phyloP scores from a whole-genome alignment of 768 basidiomycete species.

The Trametes cubensis region DNA sequence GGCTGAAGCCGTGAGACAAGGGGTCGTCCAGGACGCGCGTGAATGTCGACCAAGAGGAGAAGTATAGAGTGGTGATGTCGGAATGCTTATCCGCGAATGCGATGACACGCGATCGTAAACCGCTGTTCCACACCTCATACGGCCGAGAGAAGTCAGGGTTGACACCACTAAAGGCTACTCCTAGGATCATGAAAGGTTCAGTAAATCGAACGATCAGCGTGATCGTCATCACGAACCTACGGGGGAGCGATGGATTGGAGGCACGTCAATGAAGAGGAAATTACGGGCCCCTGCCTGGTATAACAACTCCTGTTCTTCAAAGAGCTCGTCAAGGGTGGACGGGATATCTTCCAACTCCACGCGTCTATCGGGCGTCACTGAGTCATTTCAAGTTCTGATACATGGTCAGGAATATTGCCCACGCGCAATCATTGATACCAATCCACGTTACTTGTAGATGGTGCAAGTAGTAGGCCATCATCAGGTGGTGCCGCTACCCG shows the following conservation, averaged over 20 bases:
- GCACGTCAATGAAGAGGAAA: slow-evolving; percentile 64
- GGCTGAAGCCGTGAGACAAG: slow-evolving; percentile 41
- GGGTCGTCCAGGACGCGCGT: slow-evolving; percentile 51
- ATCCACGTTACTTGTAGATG: slow-evolving; percentile 57
- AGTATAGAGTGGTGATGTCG: slow-evolving; percentile 51
- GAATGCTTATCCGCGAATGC: slow-evolving; percentile 44
- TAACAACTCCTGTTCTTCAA: slow-evolving; percentile 49
- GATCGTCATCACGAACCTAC: slow-evolving; percentile 31
- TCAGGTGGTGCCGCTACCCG: too few relatives aligned
- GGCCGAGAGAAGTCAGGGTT: background rate
- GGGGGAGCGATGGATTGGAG: slow-evolving; percentile 55
- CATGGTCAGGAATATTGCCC: slow-evolving; percentile 15
- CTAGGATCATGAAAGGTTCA: background rate
- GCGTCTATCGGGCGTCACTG: background rate
- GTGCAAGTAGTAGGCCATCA: too few relatives aligned
- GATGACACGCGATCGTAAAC: slow-evolving; percentile 36
- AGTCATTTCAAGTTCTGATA: background rate
- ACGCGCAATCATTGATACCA: slow-evolving; percentile 71
- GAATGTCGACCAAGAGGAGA: slow-evolving; percentile 52
- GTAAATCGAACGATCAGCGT: background rate
- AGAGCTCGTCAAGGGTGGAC: slow-evolving; percentile 39
- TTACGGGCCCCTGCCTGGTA: slow-evolving; percentile 50
- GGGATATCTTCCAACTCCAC: slow-evolving; percentile 3
- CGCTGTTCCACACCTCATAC: slow-evolving; percentile 48
- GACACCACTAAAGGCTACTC: background rate